A percentile compares a stretch with the other conserved stretches of the same genome.
Conservation (phyloP, 2,329 filamentous ascomycete species). For the Botrytis byssoidea region DNA sequence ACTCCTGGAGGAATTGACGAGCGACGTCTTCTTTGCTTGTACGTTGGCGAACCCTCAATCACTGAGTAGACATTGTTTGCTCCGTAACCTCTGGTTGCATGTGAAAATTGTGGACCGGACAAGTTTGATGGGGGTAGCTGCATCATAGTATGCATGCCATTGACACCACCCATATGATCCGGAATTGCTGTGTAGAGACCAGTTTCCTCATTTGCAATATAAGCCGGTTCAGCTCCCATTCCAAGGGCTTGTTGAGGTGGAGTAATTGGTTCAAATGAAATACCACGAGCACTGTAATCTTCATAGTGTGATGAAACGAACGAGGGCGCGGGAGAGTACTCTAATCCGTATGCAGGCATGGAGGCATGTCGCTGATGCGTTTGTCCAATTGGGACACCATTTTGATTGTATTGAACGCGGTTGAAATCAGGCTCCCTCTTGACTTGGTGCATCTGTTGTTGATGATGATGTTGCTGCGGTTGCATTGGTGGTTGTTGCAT, state of each 20-base stretch:
- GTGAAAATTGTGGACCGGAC: conserved; percentile 74
- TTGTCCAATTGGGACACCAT: conserved; percentile 79
- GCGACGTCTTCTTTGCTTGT: conserved; percentile 92
- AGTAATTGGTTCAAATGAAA: conserved; percentile 95
- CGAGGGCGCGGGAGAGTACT: conserved; percentile 96
- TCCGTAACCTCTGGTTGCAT: conserved; percentile 64
- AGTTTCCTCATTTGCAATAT: conserved; percentile 97
- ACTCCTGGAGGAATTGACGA: conserved; percentile 87
- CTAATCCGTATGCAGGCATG: conserved; percentile 93
- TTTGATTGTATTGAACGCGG: conserved; percentile 86
- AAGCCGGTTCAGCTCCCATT: conserved; percentile 84
- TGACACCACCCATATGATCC: conserved; percentile 72
- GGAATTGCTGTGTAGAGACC: conserved; percentile 94
- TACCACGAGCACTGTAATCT: conserved; percentile 92
- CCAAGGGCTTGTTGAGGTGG: conserved; percentile 86
- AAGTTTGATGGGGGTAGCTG: conserved; percentile 85
- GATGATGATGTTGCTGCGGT: conserved; percentile 49
- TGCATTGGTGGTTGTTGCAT: conserved; percentile 63
- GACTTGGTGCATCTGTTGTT: conserved; percentile 69
- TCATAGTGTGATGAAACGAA: conserved; percentile 99
- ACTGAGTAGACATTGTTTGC: conserved; percentile 86
- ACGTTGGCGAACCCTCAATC: conserved; percentile 96
- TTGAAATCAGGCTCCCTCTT: conserved; percentile 87
- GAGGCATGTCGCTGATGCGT: conserved; percentile 91
- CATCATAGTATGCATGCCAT: conserved; percentile 82